Conservation (phyloP, 768 basidiomycete genomes). For the Sutorius australiensis region DNA sequence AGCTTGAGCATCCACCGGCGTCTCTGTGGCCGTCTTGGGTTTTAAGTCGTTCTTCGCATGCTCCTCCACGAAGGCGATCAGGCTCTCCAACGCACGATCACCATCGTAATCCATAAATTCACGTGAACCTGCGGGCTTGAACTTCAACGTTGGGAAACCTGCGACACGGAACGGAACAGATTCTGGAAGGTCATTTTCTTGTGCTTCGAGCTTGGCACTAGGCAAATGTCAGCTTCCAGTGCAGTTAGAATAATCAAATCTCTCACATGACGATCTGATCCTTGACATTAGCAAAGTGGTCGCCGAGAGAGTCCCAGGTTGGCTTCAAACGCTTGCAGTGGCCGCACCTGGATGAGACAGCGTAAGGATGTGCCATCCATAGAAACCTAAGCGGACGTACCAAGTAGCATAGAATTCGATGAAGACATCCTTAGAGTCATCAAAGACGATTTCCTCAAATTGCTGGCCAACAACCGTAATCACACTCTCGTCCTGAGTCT, state of each 20-base stretch:
- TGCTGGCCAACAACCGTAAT: conserved; percentile 81
- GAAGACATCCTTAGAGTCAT: conserved; percentile 91
- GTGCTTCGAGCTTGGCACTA: conserved; percentile 94
- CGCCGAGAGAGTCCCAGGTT: conserved; percentile 86
- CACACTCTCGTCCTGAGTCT: conserved; percentile 77
- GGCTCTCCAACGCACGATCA: conserved; percentile 81
- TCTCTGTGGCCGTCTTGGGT: conserved; percentile 26
- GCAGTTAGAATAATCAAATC: conserved; percentile 15
- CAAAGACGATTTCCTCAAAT: conserved; percentile 82
- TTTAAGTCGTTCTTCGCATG: conserved; percentile 72
- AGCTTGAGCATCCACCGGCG: conserved; percentile 19
- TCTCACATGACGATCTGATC: conserved; percentile 74
- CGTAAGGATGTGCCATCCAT: background rate
- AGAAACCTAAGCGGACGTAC: conserved; percentile 43
- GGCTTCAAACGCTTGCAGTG: conserved; percentile 98
- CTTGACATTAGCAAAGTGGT: conserved; percentile 73
- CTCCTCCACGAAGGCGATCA: conserved; percentile 80
- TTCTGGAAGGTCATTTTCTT: conserved; percentile 92
- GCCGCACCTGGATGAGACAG: conserved; percentile 57
- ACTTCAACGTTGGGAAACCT: conserved; percentile 95
- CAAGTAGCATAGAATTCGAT: conserved; percentile 97
- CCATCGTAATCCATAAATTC: conserved; percentile 94
- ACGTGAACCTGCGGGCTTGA: conserved; percentile 83
- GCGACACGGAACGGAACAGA: conserved; percentile 81
- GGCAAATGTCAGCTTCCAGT: conserved; percentile 7